Evolutionary conservation across 768 basidiomycete genomes (phyloP), one percentile per base, ranked within the genome.

Genomic region (Fibroporia radiculosa): DNA sequence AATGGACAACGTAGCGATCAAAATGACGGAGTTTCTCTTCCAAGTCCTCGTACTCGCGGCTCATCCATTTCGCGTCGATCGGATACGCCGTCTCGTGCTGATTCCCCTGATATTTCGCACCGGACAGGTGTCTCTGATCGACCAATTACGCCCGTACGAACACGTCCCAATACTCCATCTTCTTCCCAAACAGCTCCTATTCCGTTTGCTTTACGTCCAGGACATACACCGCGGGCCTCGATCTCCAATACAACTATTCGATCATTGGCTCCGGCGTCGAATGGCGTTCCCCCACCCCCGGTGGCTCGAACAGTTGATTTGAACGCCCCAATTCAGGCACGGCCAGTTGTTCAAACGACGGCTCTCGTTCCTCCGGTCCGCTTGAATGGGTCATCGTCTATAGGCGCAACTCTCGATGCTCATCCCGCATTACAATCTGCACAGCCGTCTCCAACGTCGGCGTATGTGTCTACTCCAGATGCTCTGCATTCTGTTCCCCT

Each of bases 171-270:
- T 1, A 57, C 56, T n/a, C n/a, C n/a, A 4, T 53, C 56, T 1
- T 54, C 57, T 5, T 51, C 59, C 14, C 62, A 56, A 10, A 45
- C 56, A 0, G 40, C 50, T 18, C 49, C 55, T 3, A 50, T 62
- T 22, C 62, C 67, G 29, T 61, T 58, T 27, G 53, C 65, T 5
- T 41, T 69, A 37, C 56, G 68, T 41, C 65, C 68, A 7, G 57
- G 68, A 13, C 53, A 61, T 39, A 56, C 41, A 10, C 66, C 59
- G n/a, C 42, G 54, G n/a, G 56, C 55, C 37, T 60, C 58, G 16
- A 44, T 42, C 1, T 42, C 59, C 53, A 36, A 40, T 49, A 29
- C 65, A 40, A 38, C 42, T 10, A 16, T 19, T 24, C 29, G 42
- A 13, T 6, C 38, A 39, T 23, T 23, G 5, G 20, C 23, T 22